phyloP scores from a whole-genome alignment of 495 filamentous ascomycete genomes.

The Penicillium crystallinum region DNA sequence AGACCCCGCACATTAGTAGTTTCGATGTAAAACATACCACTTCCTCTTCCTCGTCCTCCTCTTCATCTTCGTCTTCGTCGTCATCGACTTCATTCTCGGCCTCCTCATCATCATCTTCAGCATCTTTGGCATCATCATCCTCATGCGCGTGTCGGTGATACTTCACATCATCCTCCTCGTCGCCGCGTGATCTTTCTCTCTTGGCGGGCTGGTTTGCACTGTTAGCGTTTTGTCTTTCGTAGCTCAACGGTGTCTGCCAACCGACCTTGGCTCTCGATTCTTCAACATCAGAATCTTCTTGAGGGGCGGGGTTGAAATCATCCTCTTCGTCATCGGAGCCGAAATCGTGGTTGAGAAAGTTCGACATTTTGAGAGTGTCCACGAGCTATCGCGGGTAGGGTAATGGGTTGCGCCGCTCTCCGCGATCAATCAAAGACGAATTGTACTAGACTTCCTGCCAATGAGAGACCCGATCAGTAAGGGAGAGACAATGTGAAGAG shows the following conservation, averaged over 20 bases:
- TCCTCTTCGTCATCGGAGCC: conserved; percentile 78
- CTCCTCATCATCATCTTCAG: conserved; percentile 49
- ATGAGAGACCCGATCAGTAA: neutral
- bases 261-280: conserved; percentile 40
- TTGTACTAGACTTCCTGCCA: neutral
- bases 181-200: conserved; percentile 46
- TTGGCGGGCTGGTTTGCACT: conserved; percentile 27
- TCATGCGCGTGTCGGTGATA: conserved; percentile 48
- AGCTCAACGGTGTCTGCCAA: conserved; percentile 7
- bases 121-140: conserved; percentile 41
- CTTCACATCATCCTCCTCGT: conserved; percentile 42
- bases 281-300: conserved; percentile 65
- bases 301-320: conserved; percentile 71
- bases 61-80: conserved; percentile 35
- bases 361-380: conserved; percentile 39
- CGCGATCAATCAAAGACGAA: neutral
- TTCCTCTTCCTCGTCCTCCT: conserved; percentile 20
- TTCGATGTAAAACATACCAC: conserved; percentile 19
- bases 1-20: conserved; percentile 12
- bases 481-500: neutral
- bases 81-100: conserved; percentile 35
- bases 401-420: neutral
- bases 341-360: conserved; percentile 50
- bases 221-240: conserved; percentile 15
- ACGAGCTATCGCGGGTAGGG: neutral